These are phyloP conservation scores for Tetrahymena thermophila DNA, from an alignment of 73 alveolate genomes.

Conservation along the genomic window DNA sequence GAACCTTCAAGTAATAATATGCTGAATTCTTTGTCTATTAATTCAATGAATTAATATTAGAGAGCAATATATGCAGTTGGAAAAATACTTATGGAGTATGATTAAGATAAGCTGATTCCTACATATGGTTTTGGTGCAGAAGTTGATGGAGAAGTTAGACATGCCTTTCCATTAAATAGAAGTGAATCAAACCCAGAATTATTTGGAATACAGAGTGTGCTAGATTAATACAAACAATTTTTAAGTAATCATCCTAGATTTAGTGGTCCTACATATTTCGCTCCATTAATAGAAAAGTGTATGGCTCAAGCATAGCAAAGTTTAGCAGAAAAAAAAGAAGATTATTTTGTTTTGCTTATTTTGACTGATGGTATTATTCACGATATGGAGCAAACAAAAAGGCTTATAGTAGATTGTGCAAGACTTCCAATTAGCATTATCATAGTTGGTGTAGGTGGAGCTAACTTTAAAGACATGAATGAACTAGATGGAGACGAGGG, in stretches of 20 bases:
- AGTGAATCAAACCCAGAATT: constrained; percentile 47
- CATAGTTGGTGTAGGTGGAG: constrained; percentile 51
- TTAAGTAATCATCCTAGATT: background rate
- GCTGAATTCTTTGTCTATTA: background rate
- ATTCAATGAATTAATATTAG: constrained; percentile 55
- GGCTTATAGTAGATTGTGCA: constrained; percentile 17
- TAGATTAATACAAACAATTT: background rate
- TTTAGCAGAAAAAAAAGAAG: background rate
- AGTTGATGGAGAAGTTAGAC: constrained; percentile 43
- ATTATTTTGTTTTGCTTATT: constrained; percentile 6
- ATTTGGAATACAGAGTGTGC: constrained; percentile 3
- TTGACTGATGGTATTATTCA: constrained; percentile 30
- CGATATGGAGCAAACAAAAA: constrained; percentile 21
- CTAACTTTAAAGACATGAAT: constrained; percentile 47
- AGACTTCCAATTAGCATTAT: constrained; percentile 42
- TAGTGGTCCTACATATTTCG: constrained; percentile 23
- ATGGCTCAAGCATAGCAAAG: constrained; percentile 17
- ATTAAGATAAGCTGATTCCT: constrained; percentile 71
- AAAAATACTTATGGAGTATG: constrained; percentile 65
- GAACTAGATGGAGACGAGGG: constrained; percentile 36
- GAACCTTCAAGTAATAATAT: constrained; percentile 25
- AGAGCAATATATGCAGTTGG: constrained; percentile 63
- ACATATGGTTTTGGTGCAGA: constrained; percentile 81
- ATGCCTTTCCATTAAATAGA: constrained; percentile 69
- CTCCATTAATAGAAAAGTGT: constrained; percentile 9